phyloP scores from a whole-genome alignment of 495 filamentous ascomycete genomes.

The Astrothelium macrocarpum region DNA sequence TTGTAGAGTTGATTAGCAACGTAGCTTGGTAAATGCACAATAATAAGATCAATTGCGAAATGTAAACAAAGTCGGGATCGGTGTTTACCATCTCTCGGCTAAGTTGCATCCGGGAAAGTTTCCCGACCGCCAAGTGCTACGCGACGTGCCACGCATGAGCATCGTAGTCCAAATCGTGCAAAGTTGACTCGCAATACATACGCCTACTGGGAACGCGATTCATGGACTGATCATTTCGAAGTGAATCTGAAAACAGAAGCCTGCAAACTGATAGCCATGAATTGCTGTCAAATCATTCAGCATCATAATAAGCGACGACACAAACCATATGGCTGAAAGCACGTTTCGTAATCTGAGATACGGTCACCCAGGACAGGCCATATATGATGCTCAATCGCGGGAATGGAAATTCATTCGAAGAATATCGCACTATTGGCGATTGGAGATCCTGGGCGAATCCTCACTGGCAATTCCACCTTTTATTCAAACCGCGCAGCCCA shows the following conservation, averaged over 20 bases:
- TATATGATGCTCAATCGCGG: conserved; percentile 44
- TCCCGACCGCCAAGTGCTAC: too few species aligned
- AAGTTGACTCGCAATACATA: not conserved
- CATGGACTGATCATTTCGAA: not conserved
- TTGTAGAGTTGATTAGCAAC: conserved; percentile 54
- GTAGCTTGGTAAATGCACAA: too few species aligned
- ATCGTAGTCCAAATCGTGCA: too few species aligned
- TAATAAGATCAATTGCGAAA: too few species aligned
- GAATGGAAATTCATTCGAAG: conserved; percentile 47
- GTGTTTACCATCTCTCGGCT: not conserved
- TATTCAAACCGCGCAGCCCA: conserved; percentile 5
- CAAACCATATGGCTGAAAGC: conserved; percentile 53
- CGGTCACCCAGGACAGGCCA: conserved; percentile 53
- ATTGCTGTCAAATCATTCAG: conserved; percentile 21
- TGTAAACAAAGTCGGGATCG: not conserved
- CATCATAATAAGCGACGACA: conserved; percentile 27
- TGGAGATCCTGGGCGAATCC: conserved; percentile 12
- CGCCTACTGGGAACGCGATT: too few species aligned
- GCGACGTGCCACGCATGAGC: too few species aligned
- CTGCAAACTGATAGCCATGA: conserved; percentile 21
- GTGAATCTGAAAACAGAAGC: not conserved
- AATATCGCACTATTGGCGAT: conserved; percentile 6
- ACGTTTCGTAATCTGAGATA: conserved; percentile 48
- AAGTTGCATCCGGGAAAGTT: not conserved
- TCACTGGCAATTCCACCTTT: conserved; percentile 5